Evolutionary conservation across 129 eudicot species (phyloP), one percentile per base, ranked within the genome.

Genomic region (Smallanthus sonchifolius): DNA sequence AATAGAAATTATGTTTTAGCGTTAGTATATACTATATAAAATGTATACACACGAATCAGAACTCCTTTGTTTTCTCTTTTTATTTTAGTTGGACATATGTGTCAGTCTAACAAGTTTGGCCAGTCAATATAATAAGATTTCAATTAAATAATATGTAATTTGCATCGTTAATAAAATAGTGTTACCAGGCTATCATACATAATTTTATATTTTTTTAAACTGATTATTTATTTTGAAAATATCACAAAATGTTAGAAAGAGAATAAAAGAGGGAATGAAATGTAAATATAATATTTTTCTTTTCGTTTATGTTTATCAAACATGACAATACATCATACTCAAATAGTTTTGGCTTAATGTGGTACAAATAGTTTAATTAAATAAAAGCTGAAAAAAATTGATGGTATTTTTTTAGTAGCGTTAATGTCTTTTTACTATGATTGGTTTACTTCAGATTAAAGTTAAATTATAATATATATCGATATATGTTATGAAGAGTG

Each of bases 21-120:
- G 20, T 37, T 51, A 61, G 19, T 49, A 48, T 35, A 65, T 38
- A 35, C 6, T 70, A 13, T 44, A 42, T 60, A 64, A 15, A 64
- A 74, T 51, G 38, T 28, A 30, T 38, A 75, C 80, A 76, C 80
- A 66, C 67, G 17, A 48, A 61, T 43, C 67, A 34, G 43, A 61
- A 34, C 67, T 34, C 67, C 38, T 32, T 32, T 61, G 20, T 56
- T 39, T 66, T 24, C 35, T 14, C 47, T 62, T 19, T 74, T 66
- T 76, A 55, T 66, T 52, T 39, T 66, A 52, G 43, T 51, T 65
- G 51, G 20, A 42, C 15, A 59, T 43, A 59, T 60, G 59, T 73
- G 56, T 60, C 38, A 34, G 9, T 54, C 74, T 49, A 76, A 52
- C 54, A 36, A 19, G 73, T 34, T 39, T 30, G 57, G 80, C 28